These are phyloP conservation scores for Yamadazyma blattariae DNA, from an alignment of 1,139 yeast genomes.

Conservation along the genomic window DNA sequence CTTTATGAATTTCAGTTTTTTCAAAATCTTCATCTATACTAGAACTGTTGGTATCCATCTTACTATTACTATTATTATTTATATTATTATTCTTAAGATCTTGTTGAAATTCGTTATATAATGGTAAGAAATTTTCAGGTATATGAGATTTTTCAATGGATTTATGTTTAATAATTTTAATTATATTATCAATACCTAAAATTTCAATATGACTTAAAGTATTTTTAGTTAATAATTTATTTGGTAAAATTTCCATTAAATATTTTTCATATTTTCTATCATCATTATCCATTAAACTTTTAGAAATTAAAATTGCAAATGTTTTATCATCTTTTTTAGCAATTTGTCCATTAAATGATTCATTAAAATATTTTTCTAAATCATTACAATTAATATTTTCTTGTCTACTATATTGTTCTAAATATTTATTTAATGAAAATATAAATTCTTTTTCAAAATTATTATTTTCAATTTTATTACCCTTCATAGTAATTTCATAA, in stretches of 20 bases:
- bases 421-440: constrained; percentile 35
- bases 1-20: constrained; percentile 14
- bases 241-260: constrained; percentile 21
- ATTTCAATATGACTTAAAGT: constrained; percentile 66
- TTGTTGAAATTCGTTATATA: constrained; percentile 16
- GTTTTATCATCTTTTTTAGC: constrained; percentile 43
- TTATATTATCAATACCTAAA: constrained; percentile 62
- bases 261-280: constrained; percentile 5
- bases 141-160: constrained; percentile 26
- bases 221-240: constrained; percentile 8
- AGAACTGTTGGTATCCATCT: too few relatives aligned
- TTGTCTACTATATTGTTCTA: constrained; percentile 33
- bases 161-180: constrained; percentile 28
- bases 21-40: too few relatives aligned
- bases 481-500: constrained; percentile 34
- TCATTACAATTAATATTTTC: constrained; percentile 23
- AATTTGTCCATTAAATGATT: constrained; percentile 16
- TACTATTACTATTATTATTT: neutral
- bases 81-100: neutral
- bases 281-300: constrained; percentile 20
- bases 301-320: constrained; percentile 37
- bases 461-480: constrained; percentile 11
- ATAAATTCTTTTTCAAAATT: constrained; percentile 26
- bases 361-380: constrained; percentile 30
- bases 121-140: constrained; percentile 32